These are phyloP conservation scores for Phytophthora colocasiae DNA, from an alignment of 352 stramenopile genomes.

Conservation along the genomic window DNA sequence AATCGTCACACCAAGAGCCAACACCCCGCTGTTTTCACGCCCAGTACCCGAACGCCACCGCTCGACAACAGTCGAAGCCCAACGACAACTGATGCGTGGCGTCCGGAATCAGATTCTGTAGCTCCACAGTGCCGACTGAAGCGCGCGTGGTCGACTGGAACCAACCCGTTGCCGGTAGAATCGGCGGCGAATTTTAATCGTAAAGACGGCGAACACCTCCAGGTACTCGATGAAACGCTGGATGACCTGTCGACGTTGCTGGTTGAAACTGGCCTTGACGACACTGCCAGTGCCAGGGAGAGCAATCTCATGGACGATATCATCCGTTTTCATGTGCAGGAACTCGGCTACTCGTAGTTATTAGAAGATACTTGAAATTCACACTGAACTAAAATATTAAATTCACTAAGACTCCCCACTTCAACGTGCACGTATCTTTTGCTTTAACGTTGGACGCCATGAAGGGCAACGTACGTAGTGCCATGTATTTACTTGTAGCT, in stretches of 20 bases:
- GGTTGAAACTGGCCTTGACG: conserved; percentile 38
- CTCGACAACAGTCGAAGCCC: conserved; percentile 18
- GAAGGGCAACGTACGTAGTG: no score
- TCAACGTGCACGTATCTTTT: conserved; percentile 6
- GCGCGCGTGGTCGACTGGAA: conserved; percentile 33
- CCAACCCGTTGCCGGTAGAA: conserved; percentile 28
- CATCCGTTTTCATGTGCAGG: conserved; percentile 50
- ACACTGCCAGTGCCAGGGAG: background rate
- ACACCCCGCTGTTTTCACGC: conserved; percentile 30
- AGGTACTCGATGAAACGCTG: conserved; percentile 31
- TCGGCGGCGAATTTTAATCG: conserved; percentile 32
- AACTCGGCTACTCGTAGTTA: conserved; percentile 36
- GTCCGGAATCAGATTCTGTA: conserved; percentile 5
- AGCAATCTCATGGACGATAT: conserved; percentile 50
- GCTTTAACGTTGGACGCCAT: no score
- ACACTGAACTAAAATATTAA: conserved; percentile 2
- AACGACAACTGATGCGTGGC: conserved; percentile 31
- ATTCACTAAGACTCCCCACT: conserved; percentile 12
- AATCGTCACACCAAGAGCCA: conserved; percentile 58
- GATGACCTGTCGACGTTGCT: conserved; percentile 43
- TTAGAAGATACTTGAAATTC: conserved; percentile 1
- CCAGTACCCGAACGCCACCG: conserved; percentile 21
- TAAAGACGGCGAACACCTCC: conserved; percentile 13
- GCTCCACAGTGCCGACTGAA: conserved; percentile 20
- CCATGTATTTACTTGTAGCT: no score